Evolutionary conservation across 495 filamentous ascomycete species (phyloP), one percentile per base, ranked within the genome.

Genomic region (Echria macrotheca): DNA sequence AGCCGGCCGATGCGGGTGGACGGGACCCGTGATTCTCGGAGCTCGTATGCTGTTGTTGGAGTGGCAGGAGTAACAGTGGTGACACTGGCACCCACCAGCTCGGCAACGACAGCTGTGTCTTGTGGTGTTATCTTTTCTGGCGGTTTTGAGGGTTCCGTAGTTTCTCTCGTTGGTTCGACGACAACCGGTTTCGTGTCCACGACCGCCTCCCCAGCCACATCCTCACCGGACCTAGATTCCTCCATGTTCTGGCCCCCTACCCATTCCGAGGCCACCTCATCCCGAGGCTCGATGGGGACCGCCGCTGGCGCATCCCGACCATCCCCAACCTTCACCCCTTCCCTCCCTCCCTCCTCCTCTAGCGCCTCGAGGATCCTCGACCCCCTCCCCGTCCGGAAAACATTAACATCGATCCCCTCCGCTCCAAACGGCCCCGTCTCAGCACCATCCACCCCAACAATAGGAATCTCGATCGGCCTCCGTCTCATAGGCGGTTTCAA

Each of bases 11-110:
- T 62, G 1, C 93, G 83, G 18, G 89, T 86, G 4, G 93, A 89
- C 8, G 93, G 93, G 2, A 98, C 91, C 49, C 82, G 82, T 21
- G 93, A 97, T 58, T 96, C 90, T 41, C 82, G 77, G 70, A 97
- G 85, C 54, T 86, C 69, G 63, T 93, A 94, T 3, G 65, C 46
- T 18, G 59, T 47, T 2, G 46, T 40, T 22, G 45, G 28, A 4
- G 44, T 15, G 55, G 37, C 33, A 46, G 17, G n/a, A n/a, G n/a
- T n/a, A n/a, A n/a, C n/a, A n/a, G n/a, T n/a, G n/a, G n/a, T n/a
- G n/a, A n/a, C 2, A 43, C 15, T 6, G 41, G 7, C 38, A 39
- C 23, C 23, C 2, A 57, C 21, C 11, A 55, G 37, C 6, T 57
- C 59, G 26, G 56, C 53, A 17, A 56, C 18, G 18, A 56, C 36